Percentiles rank a stretch among this genome's conserved stretches.
Evolutionary conservation across 805 yeast species (phyloP).

Genomic region (Saturnispora sekii): DNA sequence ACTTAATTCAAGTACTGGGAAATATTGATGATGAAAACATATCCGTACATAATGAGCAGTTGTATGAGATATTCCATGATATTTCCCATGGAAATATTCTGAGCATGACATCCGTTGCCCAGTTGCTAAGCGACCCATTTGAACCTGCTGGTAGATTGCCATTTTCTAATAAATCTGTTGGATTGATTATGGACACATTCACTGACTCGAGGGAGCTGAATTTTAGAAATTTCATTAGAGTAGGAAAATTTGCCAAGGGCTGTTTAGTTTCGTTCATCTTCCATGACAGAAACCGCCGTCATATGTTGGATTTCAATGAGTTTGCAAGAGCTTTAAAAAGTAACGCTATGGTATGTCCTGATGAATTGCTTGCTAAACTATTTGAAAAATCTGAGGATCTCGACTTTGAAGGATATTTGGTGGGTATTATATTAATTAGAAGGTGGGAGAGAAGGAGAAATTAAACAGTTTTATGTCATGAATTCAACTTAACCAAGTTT

Average conservation of each 20-base stretch:
- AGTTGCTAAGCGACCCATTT: constrained; percentile 19
- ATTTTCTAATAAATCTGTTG: constrained; percentile 16
- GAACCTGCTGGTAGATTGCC: constrained; percentile 9
- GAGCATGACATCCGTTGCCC: constrained; percentile 11
- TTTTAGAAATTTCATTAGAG: constrained; percentile 21
- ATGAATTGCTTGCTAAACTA: constrained; percentile 14
- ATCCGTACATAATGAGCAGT: constrained; percentile 17
- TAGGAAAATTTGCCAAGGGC: constrained; percentile 24
- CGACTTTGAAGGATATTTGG: constrained; percentile 21
- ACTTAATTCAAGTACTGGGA: constrained; percentile 14
- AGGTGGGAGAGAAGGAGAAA: constrained; percentile 12
- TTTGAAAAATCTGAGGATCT: constrained; percentile 17
- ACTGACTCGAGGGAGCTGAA: constrained; percentile 15
- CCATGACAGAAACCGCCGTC: constrained; percentile 17
- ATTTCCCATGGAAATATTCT: constrained; percentile 15
- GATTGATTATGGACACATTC: constrained; percentile 17
- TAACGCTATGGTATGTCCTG: constrained; percentile 20
- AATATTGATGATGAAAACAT: constrained; percentile 12
- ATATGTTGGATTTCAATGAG: constrained; percentile 21
- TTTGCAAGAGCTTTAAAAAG: constrained; percentile 20
- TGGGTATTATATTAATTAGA: constrained; percentile 22
- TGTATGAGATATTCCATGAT: constrained; percentile 14
- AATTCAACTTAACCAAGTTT: neutral
- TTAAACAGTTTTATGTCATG: neutral
- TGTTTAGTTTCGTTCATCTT: constrained; percentile 23